phyloP scores from a whole-genome alignment of 805 yeast species.

The Schwanniomyces vanrijiae region DNA sequence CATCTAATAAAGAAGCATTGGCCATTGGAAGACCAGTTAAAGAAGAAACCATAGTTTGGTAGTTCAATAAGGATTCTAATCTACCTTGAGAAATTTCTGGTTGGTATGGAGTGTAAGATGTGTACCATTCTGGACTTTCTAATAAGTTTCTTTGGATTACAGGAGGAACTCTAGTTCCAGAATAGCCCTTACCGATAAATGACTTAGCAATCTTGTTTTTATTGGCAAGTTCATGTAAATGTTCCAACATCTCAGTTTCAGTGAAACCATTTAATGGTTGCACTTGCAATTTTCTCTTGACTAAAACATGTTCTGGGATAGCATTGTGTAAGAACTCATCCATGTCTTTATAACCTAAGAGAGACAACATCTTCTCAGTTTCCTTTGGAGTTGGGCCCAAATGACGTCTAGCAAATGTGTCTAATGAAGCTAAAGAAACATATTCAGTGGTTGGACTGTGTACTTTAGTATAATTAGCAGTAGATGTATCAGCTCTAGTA shows the following conservation, averaged over 20 bases:
- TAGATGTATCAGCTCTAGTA: constrained; percentile 51
- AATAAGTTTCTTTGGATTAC: constrained; percentile 90
- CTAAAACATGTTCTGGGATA: constrained; percentile 74
- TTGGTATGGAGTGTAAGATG: constrained; percentile 97
- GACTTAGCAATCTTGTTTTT: constrained; percentile 74
- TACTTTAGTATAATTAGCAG: constrained; percentile 48
- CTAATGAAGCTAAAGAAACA: constrained; percentile 44
- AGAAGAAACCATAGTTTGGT: constrained; percentile 88
- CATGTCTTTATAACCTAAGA: constrained; percentile 65
- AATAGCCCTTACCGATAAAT: constrained; percentile 92
- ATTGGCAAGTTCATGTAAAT: constrained; percentile 65
- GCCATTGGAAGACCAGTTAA: constrained; percentile 94
- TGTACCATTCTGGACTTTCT: constrained; percentile 98
- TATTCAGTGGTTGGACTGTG: constrained; percentile 39
- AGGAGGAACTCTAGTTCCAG: constrained; percentile 85
- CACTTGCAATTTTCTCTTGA: constrained; percentile 64
- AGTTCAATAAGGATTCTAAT: constrained; percentile 83
- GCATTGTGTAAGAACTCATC: constrained; percentile 70
- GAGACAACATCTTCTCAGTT: constrained; percentile 62
- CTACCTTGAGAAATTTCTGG: constrained; percentile 98
- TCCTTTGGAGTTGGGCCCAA: constrained; percentile 75
- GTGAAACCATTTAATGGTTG: constrained; percentile 73
- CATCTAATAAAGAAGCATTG: constrained; percentile 92
- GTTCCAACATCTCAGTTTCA: constrained; percentile 76
- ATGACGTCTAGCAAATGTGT: constrained; percentile 88